Evolutionary conservation across 306 rosid species (phyloP), one percentile per base, ranked within the genome.

Genomic region (Rosa multiflora): DNA sequence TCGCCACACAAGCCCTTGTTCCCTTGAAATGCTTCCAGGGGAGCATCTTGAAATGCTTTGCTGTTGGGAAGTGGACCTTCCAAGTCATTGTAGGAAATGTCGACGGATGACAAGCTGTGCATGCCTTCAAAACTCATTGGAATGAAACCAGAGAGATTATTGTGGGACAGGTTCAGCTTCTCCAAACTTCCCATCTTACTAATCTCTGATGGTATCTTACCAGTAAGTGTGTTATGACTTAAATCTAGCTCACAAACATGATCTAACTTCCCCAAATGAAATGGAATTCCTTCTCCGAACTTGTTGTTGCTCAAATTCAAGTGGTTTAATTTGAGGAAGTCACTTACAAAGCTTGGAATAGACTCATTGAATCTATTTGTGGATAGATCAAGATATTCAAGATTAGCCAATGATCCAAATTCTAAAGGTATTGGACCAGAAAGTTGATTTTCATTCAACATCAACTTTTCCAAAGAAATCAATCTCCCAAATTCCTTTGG

Each of bases 31-130:
- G 35, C 66, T n/a, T 48, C 35, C 4, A 2, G 15, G 0, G 73
- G 44, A 49, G 55, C 78, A 6, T 72, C 66, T 26, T 35, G 73
- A 72, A 79, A 79, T 72, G 66, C 73, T 37, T 5, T 37, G 56
- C 6, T 79, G 46, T 79, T 39, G n/a, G 47, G 82, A 79, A 79
- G 56, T 8, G 72, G 73, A 72, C 82, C 82, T 18, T 51, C 59
- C 13, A 79, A 49, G 14, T 79, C 26, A 73, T 79, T 79, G 77
- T 48, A 62, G 46, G 78, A 66, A 8, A 79, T 49, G 67, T 79
- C 69, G 13, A 72, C 77, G 39, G 17, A 7, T 4, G 35, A 18
- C 73, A 79, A 63, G 64, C 78, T 62, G 2, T 15, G 53, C 67
- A 79, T 39, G 5, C 51, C 42, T 56, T 62, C 72, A 61, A 79